These are phyloP conservation scores for Inonotus obliquus DNA, from an alignment of 1,284 basidiomycete genomes.

Conservation along the genomic window DNA sequence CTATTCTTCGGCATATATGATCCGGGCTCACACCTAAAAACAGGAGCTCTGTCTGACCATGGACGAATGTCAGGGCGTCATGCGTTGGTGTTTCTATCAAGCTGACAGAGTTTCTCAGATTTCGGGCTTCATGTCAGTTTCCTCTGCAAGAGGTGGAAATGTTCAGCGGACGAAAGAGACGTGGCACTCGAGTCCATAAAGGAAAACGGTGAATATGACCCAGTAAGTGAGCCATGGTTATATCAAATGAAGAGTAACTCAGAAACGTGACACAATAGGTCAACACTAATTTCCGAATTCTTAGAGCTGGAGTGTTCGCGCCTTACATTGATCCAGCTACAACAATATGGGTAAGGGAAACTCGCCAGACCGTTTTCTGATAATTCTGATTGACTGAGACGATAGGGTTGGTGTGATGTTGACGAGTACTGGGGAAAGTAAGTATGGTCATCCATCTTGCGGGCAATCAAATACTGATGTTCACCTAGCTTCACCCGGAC, in stretches of 20 bases:
- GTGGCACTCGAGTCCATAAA: slow-evolving; percentile 10
- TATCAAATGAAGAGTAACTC: background rate
- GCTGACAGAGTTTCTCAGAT: slow-evolving; percentile 2
- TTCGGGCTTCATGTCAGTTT: slow-evolving; percentile 17
- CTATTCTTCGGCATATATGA: background rate
- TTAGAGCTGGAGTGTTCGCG: slow-evolving; percentile 15
- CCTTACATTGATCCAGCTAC: slow-evolving; percentile 16
- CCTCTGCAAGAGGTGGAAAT: slow-evolving; percentile 18
- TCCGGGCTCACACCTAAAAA: background rate
- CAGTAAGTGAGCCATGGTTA: background rate
- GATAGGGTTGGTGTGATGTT: slow-evolving; percentile 19
- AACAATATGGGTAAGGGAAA: slow-evolving; percentile 15
- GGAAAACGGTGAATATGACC: slow-evolving; percentile 1
- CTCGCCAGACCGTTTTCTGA: too few species aligned
- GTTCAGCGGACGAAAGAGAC: slow-evolving; percentile 8
- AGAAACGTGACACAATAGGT: background rate
- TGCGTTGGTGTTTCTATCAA: background rate
- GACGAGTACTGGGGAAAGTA: slow-evolving; percentile 20
- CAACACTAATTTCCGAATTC: slow-evolving; percentile 13
- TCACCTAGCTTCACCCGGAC: slow-evolving; percentile 11
- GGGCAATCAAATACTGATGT: background rate
- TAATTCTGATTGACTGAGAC: background rate
- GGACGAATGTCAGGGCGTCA: slow-evolving; percentile 9
- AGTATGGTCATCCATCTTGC: background rate
- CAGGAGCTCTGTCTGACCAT: slow-evolving; percentile 15